Evolutionary conservation across 2,329 filamentous ascomycete genomes (phyloP).

Genomic region (Lachnellula suecica): DNA sequence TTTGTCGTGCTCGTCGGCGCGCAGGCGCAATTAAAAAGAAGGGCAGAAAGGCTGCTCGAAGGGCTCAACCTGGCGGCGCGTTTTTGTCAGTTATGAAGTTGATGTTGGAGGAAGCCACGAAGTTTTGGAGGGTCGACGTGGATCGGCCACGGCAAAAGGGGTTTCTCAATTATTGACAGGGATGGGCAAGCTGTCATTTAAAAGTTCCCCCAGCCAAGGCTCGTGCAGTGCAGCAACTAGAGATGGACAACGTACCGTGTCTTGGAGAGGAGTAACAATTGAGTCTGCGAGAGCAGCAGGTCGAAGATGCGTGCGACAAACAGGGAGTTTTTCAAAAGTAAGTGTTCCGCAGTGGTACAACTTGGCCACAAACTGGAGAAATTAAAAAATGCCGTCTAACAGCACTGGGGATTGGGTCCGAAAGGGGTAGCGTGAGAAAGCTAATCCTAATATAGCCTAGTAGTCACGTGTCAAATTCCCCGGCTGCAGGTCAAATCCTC

Average conservation of each 20-base stretch:
- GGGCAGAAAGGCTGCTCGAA: slow-evolving; percentile 3
- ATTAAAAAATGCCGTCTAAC: too few species aligned
- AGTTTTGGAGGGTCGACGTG: slow-evolving; percentile 20
- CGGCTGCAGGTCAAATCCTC: too few species aligned
- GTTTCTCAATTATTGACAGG: slow-evolving; percentile 25
- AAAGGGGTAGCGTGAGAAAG: too few species aligned
- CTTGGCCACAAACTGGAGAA: too few species aligned
- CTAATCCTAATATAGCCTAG: too few species aligned
- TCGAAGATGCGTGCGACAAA: background rate
- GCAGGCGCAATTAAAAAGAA: slow-evolving; percentile 15
- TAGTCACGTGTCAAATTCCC: too few species aligned
- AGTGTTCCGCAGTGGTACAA: too few species aligned
- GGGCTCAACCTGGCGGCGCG: slow-evolving; percentile 21
- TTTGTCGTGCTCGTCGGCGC: slow-evolving; percentile 5
- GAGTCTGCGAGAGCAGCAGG: background rate
- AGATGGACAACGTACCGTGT: slow-evolving; percentile 10
- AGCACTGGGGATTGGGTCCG: too few species aligned
- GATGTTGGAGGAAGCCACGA: slow-evolving; percentile 19
- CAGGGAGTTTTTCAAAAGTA: background rate
- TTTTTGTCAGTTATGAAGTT: slow-evolving; percentile 18
- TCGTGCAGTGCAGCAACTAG: slow-evolving; percentile 6
- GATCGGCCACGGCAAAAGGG: slow-evolving; percentile 27
- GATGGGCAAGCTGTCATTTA: slow-evolving; percentile 29
- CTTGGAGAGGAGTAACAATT: slow-evolving; percentile 10
- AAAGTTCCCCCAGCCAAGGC: slow-evolving; percentile 13